Percentiles rank a stretch among this genome's conserved stretches.
These are phyloP conservation scores for Suillus cothurnatus DNA, from an alignment of 768 basidiomycete genomes.

Conservation along the genomic window DNA sequence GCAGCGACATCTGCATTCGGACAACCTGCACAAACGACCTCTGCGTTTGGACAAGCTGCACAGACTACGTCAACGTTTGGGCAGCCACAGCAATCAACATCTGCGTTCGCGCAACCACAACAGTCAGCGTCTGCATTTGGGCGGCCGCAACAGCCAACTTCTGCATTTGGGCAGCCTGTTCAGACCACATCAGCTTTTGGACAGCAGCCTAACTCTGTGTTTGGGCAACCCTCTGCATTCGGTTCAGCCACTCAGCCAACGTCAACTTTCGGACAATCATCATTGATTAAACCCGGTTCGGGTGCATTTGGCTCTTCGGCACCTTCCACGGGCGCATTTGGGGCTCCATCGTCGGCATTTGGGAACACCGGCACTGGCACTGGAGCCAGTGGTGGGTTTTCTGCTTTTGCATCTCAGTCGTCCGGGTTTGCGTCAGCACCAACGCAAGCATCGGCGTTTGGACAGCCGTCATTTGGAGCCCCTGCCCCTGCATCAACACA, in stretches of 20 bases:
- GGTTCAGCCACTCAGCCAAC: constrained; percentile 29
- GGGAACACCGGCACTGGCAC: constrained; percentile 14
- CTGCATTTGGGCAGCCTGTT: constrained; percentile 36
- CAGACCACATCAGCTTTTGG: constrained; percentile 36
- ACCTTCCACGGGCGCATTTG: constrained; percentile 37
- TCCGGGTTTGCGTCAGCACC: constrained; percentile 39
- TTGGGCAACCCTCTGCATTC: constrained; percentile 38
- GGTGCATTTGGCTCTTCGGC: constrained; percentile 53
- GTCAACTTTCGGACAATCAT: constrained; percentile 37
- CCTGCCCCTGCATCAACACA: constrained; percentile 12
- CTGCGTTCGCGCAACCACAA: constrained; percentile 43
- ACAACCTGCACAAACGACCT: constrained; percentile 29
- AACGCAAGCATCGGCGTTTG: constrained; percentile 10
- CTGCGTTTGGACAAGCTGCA: constrained; percentile 38
- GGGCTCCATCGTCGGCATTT: constrained; percentile 15
- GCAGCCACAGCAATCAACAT: constrained; percentile 34
- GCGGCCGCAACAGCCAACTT: constrained; percentile 27
- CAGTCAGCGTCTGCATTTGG: constrained; percentile 32
- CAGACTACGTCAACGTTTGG: constrained; percentile 40
- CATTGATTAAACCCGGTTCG: constrained; percentile 49
- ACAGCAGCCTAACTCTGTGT: constrained; percentile 24
- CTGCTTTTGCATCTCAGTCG: constrained; percentile 52
- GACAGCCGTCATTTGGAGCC: constrained; percentile 26
- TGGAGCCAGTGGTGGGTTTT: constrained; percentile 43
- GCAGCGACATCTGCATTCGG: constrained; percentile 31